Evolutionary conservation across 805 yeast species (phyloP), one percentile per base, ranked within the genome.

Genomic region (Alloascoidea africana): DNA sequence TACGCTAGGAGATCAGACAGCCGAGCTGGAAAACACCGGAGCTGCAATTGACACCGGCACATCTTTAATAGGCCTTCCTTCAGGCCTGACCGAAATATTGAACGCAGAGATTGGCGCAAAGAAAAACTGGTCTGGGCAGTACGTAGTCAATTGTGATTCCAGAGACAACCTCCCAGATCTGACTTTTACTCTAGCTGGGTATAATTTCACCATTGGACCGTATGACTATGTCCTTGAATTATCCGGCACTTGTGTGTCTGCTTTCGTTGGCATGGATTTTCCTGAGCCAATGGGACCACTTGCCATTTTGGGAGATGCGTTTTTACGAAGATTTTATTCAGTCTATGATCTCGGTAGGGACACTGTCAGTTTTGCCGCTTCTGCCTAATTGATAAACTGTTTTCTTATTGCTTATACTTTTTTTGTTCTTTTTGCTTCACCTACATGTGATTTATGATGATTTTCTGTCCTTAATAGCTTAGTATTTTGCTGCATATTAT

Each of bases 11-110:
- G 82, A 81, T 48, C 94, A 91, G 63, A 82, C 71, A 53, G 96
- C 97, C 37, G 73, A 68, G 49, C 73, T 91, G 53, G 72, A 69
- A 48, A 65, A 65, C 53, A 77, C 86, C 44, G 98, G 98, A 58
- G 98, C 96, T 52, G 96, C 95, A 43, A 86, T 91, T 55, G 98
- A 91, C 61, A 91, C 98, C 41, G 98, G 98, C 63, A 91, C 98
- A 46, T 89, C 97, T 27, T 71, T 91, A 59, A 81, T 91, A 59
- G 86, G 95, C 36, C 69, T 91, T 55, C 98, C 98, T 49, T 78
- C 94, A 17, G 89, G 91, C 37, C 67, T 91, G 54, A 97, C 98
- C 36, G 98, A 91, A 66, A 82, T 91, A 51, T 66, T 91, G 56
- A 91, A 91, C 60, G 68, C 94, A 39, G 85, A 86, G 69, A 91